Percentiles rank a stretch among this genome's conserved stretches.
Conservation (phyloP, 805 yeast species). For the Barnettozyma sp. region DNA sequence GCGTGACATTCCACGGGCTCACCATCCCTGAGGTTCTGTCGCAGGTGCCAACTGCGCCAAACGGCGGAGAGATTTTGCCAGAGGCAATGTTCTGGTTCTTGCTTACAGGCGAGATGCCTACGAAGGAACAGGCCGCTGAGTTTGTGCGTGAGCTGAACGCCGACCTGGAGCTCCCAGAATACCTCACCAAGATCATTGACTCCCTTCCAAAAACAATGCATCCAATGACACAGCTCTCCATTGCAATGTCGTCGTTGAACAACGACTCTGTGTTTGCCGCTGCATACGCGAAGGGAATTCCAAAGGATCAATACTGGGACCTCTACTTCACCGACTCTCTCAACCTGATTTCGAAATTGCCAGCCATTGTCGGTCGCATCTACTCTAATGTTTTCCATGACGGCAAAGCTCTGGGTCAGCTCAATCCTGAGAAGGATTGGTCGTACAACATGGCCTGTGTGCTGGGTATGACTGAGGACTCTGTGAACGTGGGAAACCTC, state of each 20-base stretch:
- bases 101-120: conserved; percentile 67
- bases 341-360: conserved; percentile 65
- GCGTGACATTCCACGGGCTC: conserved; percentile 72
- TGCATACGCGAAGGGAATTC: conserved; percentile 64
- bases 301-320: conserved; percentile 70
- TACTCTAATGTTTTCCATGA: conserved; percentile 54
- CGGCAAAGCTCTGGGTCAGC: conserved; percentile 46
- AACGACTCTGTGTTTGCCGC: conserved; percentile 64
- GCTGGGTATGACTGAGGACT: conserved; percentile 47
- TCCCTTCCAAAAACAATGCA: conserved; percentile 58
- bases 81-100: conserved; percentile 75
- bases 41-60: conserved; percentile 22
- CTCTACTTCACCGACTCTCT: conserved; percentile 66
- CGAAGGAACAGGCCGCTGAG: conserved; percentile 48
- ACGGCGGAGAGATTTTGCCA: conserved; percentile 39
- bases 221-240: conserved; percentile 80
- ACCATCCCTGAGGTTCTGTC: conserved; percentile 66
- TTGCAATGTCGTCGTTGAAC: conserved; percentile 69
- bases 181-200: conserved; percentile 54
- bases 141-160: conserved; percentile 58
- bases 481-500: conserved; percentile 27
- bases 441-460: conserved; percentile 61
- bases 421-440: conserved; percentile 56
- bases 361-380: conserved; percentile 67
- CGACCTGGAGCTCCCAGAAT: conserved; percentile 57